Conservation (phyloP, 306 rosid genomes). For the Benincasa hispida region DNA sequence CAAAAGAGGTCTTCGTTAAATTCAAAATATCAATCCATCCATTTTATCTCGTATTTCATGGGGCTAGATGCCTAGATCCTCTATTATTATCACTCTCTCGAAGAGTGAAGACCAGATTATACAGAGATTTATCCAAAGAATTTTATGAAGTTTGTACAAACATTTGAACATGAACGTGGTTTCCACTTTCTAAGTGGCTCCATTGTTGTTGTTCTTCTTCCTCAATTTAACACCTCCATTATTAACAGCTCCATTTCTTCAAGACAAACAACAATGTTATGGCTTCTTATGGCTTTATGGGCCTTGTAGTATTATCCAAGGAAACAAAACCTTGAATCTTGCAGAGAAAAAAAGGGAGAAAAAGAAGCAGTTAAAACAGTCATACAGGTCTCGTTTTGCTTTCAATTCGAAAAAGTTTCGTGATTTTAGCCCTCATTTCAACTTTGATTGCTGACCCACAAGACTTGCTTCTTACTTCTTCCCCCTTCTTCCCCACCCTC, state of each 20-base stretch:
- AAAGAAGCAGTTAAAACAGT: not conserved
- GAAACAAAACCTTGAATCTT: not conserved
- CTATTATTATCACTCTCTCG: too few relatives aligned
- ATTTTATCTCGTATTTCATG: too few relatives aligned
- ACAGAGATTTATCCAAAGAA: not conserved
- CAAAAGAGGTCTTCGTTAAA: too few relatives aligned
- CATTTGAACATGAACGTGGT: slow-evolving; percentile 5
- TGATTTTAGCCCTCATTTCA: slow-evolving; percentile 19
- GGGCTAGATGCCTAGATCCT: too few relatives aligned
- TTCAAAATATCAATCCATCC: too few relatives aligned
- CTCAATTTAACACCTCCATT: too few relatives aligned
- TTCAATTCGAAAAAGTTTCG: slow-evolving; percentile 4
- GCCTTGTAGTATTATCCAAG: not conserved
- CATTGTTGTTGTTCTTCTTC: not conserved
- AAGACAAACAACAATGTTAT: not conserved
- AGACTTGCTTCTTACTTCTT: slow-evolving; percentile 31
- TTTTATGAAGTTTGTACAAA: not conserved
- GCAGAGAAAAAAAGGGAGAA: not conserved
- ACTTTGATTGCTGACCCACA: slow-evolving; percentile 6
- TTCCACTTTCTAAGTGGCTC: not conserved
- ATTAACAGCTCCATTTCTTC: not conserved
- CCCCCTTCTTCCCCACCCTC: slow-evolving; percentile 21
- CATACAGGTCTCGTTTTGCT: slow-evolving; percentile 12
- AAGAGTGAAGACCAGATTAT: too few relatives aligned
- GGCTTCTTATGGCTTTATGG: not conserved